Evolutionary conservation across 306 rosid species (phyloP), one percentile per base, ranked within the genome.

Genomic region (Prunus dulcis): DNA sequence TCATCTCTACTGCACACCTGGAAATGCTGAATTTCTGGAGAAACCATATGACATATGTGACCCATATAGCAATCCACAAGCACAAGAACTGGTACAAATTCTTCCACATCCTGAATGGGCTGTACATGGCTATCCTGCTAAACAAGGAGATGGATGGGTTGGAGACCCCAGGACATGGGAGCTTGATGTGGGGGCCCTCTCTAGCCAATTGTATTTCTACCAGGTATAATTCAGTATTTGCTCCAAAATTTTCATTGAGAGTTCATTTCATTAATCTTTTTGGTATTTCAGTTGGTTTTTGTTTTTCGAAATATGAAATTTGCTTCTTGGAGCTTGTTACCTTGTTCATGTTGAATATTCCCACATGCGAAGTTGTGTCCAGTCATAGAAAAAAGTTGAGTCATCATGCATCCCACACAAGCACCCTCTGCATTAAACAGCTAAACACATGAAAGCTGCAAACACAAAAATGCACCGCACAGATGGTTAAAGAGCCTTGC

Each of bases 21-120:
- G 89, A 53, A 88, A 88, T 68, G 89, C 82, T 2, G 52, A 71
- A 5, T 60, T 52, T 61, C 58, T 82, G 74, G 89, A 86, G 80
- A 64, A 69, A 72, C 89, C 89, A 5, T 88, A 74, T 73, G 89
- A 83, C 51, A 75, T 86, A 41, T 88, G 88, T 62, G 92, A 88
- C 68, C 88, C 89, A 9, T 88, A 88, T 64, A 88, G 92, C 80
- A 88, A 88, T 41, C 89, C 88, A 56, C 87, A 84, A 83, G 78
- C 92, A 17, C 89, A 88, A 67, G 89, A 88, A 43, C 64, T 88
- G 50, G 71, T 88, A 34, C 92, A 88, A 66, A 86, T 88, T 80
- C 86, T 88, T 69, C 92, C 90, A 50, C 92, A 86, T 75, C 82
- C 85, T 46, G 92, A 84, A 64, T 88, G 92, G 92, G 82, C 85